Evolutionary conservation across 306 rosid genomes (phyloP), one percentile per base, ranked within the genome.

Genomic region (Pueraria montana): DNA sequence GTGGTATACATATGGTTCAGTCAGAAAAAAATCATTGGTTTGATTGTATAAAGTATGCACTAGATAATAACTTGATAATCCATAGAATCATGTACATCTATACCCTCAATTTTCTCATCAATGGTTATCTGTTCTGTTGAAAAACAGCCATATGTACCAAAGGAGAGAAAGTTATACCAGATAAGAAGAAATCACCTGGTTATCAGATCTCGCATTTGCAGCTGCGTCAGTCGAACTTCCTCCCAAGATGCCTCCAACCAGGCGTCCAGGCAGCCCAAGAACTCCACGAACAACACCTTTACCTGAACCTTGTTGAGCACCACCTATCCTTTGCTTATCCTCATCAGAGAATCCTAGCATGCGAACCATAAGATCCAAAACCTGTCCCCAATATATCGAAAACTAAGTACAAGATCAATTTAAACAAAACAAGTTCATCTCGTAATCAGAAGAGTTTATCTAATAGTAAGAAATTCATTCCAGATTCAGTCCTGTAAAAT

Each of bases 221-320:
- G 91, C 64, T 36, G 73, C 49, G 59, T 83, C 92, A 27, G 86
- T 75, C 1, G 96, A 86, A 80, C 88, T 71, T 58, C 96, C 91
- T 76, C 95, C 91, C 91, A 86, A 81, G 76, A 93, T 91, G 66
- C 97, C 97, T 45, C 96, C 97, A 59, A 93, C 97, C 2, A 93
- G 87, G 85, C 97, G 97, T 16, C 97, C 96, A 4, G 97, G 96
- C 27, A 93, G 67, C 18, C 93, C 92, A 21, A 93, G 77, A 80
- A 93, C 96, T 84, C 97, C 97, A 20, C 93, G 94, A 61, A 93
- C 97, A 79, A 93, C 97, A 72, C 94, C 93, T 83, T 91, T 91
- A 69, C 96, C 92, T 4, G 83, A 73, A 75, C 94, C 93, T 65
- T 88, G 91, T 83, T 86, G 93, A 82, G 97, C 91, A 49, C 64